Conservation (phyloP, 2,329 filamentous ascomycete species). For the Xenoacremonium recifei region DNA sequence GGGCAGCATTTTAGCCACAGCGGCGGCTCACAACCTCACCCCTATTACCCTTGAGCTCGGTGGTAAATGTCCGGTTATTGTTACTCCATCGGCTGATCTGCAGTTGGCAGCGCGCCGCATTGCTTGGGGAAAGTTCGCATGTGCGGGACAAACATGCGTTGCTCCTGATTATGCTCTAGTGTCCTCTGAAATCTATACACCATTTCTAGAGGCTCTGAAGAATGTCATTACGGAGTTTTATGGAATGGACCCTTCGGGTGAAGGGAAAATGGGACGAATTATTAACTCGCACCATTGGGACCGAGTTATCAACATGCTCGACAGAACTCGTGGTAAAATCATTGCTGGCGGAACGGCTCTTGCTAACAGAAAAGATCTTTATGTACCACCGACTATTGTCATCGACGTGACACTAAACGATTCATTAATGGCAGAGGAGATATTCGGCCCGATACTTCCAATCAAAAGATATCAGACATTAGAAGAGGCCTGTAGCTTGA, state of each 20-base stretch:
- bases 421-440: constrained; percentile 41
- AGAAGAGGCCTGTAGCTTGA: too few relatives aligned
- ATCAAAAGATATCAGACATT: too few relatives aligned
- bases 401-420: constrained; percentile 33
- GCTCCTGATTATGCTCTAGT: too few relatives aligned
- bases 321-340: constrained; percentile 35
- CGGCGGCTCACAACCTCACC: constrained; percentile 45
- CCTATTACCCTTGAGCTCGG: constrained; percentile 44
- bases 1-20: constrained; percentile 35
- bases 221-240: too few relatives aligned
- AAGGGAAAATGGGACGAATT: too few relatives aligned
- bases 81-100: constrained; percentile 38
- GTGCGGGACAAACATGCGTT: constrained; percentile 40
- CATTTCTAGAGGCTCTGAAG: too few relatives aligned
- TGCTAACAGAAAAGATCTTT: constrained; percentile 28
- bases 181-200: too few relatives aligned
- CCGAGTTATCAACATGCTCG: constrained; percentile 35
- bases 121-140: constrained; percentile 39
- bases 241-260: too few relatives aligned
- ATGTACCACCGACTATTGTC: constrained; percentile 39
- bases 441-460: constrained; percentile 22
- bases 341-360: constrained; percentile 33
- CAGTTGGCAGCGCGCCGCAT: constrained; percentile 43
- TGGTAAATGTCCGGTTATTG: constrained; percentile 43
- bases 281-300: constrained; percentile 43